phyloP scores from a whole-genome alignment of 1,139 yeast genomes.

The Magnusiomyces suaveolens region DNA sequence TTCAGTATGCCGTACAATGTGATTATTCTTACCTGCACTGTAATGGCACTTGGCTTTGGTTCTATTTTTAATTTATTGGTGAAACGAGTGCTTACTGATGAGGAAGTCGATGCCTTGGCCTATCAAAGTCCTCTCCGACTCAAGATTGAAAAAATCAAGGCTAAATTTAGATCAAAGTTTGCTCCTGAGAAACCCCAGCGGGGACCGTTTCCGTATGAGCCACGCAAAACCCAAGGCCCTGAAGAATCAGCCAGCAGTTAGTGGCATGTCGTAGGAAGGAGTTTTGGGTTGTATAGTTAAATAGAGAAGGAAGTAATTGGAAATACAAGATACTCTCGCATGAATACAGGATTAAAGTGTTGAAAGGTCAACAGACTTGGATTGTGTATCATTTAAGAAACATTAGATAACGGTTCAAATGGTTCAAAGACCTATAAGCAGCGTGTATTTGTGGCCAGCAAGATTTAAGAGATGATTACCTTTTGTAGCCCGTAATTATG shows the following conservation, averaged over 20 bases:
- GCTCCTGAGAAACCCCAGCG: slow-evolving; percentile 14
- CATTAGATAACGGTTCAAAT: no score
- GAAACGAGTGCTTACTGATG: slow-evolving; percentile 67
- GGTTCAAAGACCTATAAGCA: no score
- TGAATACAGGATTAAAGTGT: no score
- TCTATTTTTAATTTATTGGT: slow-evolving; percentile 69
- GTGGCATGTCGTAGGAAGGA: no score
- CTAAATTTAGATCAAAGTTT: slow-evolving; percentile 8
- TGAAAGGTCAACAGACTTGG: no score
- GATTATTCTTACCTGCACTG: slow-evolving; percentile 85
- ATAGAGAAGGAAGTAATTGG: no score
- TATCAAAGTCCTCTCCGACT: slow-evolving; percentile 5
- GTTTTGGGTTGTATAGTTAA: no score
- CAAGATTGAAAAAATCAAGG: background rate
- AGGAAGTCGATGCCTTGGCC: slow-evolving; percentile 48
- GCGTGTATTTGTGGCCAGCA: no score
- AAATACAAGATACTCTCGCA: no score
- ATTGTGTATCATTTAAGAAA: no score
- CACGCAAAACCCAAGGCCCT: background rate
- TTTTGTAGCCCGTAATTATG: no score
- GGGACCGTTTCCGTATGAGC: slow-evolving; percentile 20
- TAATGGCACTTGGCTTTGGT: slow-evolving; percentile 88
- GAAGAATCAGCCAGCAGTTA: background rate
- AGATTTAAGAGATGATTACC: no score
- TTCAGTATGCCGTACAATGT: slow-evolving; percentile 99